Base-by-base conservation (phyloP, 140 eudicot species). In the Senecio squalidus region DNA sequence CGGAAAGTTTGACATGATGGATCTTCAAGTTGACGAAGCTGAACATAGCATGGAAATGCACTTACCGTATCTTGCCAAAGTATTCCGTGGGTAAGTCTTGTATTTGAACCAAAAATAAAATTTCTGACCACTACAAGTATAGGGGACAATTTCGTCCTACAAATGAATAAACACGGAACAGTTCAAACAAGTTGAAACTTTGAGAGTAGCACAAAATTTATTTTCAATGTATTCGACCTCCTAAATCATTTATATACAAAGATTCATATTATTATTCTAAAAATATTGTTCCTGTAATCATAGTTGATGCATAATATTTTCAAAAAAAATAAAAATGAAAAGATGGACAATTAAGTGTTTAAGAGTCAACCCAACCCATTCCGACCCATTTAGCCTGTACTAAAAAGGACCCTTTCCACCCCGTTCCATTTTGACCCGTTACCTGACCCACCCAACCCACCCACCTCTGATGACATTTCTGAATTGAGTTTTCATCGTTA, bases 11-110 rank as follows among this genome's bases (percentile, higher is more conserved):
- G 98, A 87, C 65, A 13, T 77, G 76, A 92, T 92, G 98, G 92
- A 84, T 84, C 75, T 87, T 70, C 74, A 63, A 50, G 92, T 92
- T 49, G 98, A 92, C 26, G 98, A 92, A 74, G 96, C 84, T 51
- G 98, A 92, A 70, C 98, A 92, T 69, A 92, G 98, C 83, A 92
- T 92, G 96, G 98, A 92, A 81, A 92, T 92, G 98, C 98, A 92
- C 74, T 82, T 92, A 48, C 98, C 98, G 0, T 92, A 92, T 82
- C 86, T 92, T 28, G 98, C 85, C 64, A 92, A 84, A 82, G 84
- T 92, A 39, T 87, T 92, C 54, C 76, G 82, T 22, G 98, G 98
- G 98, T 87, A 59, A 22, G 80, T 66, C 15, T n/a, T 40, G 6
- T 4, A 6, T 46, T 6, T 58, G n/a, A n/a, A n/a, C 5, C 0